phyloP scores from a whole-genome alignment of 2,329 filamentous ascomycete genomes.

The Sarocladiaceae sp. region DNA sequence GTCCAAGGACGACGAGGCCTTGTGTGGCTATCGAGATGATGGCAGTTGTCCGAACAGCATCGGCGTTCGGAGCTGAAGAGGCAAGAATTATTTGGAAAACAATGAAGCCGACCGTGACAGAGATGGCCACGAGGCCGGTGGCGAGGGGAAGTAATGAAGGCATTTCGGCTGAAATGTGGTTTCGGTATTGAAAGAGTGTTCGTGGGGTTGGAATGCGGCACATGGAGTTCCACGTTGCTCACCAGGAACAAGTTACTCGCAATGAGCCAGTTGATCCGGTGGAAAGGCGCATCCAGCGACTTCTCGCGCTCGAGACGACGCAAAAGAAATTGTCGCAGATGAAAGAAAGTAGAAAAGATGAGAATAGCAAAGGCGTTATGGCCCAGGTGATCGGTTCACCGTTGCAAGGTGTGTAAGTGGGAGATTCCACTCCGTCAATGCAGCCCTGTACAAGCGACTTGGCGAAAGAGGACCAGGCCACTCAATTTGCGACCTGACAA shows the following conservation, averaged over 20 bases:
- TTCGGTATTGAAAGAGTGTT: background rate
- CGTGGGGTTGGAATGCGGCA: conserved; percentile 6
- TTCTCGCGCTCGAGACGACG: background rate
- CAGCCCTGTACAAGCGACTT: background rate
- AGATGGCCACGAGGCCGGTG: background rate
- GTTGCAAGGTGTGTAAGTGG: background rate
- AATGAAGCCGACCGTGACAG: conserved; percentile 23
- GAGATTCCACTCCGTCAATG: background rate
- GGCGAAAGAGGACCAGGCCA: background rate
- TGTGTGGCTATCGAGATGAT: conserved; percentile 34
- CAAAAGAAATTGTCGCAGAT: background rate
- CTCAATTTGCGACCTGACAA: background rate
- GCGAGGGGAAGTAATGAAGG: background rate
- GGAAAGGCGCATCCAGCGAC: background rate
- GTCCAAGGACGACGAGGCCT: conserved; percentile 24
- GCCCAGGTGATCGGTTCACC: background rate
- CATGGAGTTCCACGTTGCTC: background rate
- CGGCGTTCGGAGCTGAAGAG: conserved; percentile 22
- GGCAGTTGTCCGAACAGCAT: conserved; percentile 29
- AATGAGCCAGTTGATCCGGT: background rate
- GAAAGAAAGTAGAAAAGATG: background rate
- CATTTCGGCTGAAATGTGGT: background rate
- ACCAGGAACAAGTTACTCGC: background rate
- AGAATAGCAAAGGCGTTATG: background rate
- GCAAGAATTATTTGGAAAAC: conserved; percentile 37